These are phyloP conservation scores for Dryadomyces quercivorus DNA, from an alignment of 2,329 filamentous ascomycete genomes.

Conservation along the genomic window DNA sequence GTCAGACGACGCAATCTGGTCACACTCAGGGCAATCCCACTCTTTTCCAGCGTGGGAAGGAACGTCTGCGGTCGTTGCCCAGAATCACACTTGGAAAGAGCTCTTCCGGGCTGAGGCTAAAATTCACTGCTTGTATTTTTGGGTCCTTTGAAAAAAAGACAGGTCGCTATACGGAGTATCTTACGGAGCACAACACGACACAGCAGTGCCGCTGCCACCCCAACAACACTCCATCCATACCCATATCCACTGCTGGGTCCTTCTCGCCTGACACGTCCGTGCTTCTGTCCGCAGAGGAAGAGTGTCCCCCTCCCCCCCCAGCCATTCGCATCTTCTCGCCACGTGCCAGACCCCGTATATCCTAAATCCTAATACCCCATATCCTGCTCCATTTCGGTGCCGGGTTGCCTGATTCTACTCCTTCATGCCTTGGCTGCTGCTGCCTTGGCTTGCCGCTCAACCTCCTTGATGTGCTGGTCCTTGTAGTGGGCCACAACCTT, in stretches of 20 bases:
- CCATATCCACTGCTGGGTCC: too few species aligned
- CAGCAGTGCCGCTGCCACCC: too few species aligned
- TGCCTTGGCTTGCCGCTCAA: constrained; percentile 38
- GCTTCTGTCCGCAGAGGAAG: background rate
- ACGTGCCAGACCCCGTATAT: background rate
- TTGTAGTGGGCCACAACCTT: constrained; percentile 45
- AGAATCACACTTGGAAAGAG: too few species aligned
- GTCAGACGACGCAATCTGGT: background rate
- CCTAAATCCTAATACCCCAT: background rate
- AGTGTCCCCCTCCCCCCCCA: too few species aligned
- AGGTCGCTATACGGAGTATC: too few species aligned
- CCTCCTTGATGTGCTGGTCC: constrained; percentile 39
- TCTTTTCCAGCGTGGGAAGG: background rate
- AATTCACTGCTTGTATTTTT: background rate
- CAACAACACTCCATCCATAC: too few species aligned
- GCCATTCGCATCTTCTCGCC: background rate
- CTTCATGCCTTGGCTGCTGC: constrained; percentile 19
- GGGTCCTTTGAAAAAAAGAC: background rate
- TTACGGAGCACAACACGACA: too few species aligned
- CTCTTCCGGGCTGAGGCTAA: too few species aligned
- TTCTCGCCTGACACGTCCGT: background rate
- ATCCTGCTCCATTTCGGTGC: background rate
- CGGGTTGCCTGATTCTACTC: constrained; percentile 18
- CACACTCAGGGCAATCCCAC: background rate
- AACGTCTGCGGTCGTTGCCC: too few species aligned